Conservation (phyloP, 768 basidiomycete species). For the Mycena epipterygia region DNA sequence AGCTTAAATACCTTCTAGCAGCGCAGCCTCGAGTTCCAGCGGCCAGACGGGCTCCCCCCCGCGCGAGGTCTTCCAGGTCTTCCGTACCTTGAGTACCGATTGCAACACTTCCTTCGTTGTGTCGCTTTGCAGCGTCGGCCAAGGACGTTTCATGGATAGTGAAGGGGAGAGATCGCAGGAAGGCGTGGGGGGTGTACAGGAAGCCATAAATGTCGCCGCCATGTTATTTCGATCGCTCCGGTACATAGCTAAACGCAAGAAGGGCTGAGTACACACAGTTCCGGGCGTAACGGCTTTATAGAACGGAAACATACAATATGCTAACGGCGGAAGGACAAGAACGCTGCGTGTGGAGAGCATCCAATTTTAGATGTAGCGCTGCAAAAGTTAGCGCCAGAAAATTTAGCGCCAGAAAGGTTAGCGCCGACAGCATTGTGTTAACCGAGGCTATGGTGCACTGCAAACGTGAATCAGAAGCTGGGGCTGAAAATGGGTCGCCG, state of each 20-base stretch:
- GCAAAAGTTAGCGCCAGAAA: no score
- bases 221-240: slow-evolving; percentile 16
- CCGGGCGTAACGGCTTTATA: slow-evolving; percentile 18
- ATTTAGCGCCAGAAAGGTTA: no score
- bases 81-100: no score
- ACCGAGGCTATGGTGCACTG: slow-evolving; percentile 19
- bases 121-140: slow-evolving; percentile 46
- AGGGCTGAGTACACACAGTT: neutral
- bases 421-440: neutral
- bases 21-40: slow-evolving; percentile 80
- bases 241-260: slow-evolving; percentile 16
- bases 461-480: neutral
- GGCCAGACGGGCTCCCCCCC: no score
- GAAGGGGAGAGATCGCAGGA: slow-evolving; percentile 18
- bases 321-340: neutral
- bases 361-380: no score
- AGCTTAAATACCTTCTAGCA: slow-evolving; percentile 71
- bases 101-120: slow-evolving; percentile 72
- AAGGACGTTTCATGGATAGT: neutral
- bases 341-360: slow-evolving; percentile 1
- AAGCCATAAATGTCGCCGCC: slow-evolving; percentile 3
- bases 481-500: neutral
- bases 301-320: neutral
- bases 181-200: slow-evolving; percentile 26
- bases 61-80: no score